Evolutionary conservation across 1,139 yeast genomes (phyloP).

Genomic region (Kurtzmaniella quercitrusa): DNA sequence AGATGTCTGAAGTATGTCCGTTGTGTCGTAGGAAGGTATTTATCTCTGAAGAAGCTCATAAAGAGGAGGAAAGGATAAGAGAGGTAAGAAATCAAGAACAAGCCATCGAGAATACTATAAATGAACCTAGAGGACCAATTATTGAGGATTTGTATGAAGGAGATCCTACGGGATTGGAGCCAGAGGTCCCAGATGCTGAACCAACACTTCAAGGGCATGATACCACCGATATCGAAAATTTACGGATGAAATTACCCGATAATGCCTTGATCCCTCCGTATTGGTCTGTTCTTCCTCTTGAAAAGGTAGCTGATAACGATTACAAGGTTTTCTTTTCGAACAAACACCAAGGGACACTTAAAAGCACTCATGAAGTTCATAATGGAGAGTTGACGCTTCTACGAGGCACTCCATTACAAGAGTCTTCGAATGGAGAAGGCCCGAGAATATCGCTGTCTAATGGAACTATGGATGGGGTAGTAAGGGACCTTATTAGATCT

Average conservation of each 20-base stretch:
- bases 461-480: neutral
- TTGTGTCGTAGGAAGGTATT: constrained; percentile 79
- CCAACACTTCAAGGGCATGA: neutral
- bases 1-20: constrained; percentile 88
- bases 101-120: neutral
- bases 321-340: neutral
- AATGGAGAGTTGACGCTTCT: neutral
- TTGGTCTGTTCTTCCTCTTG: constrained; percentile 28
- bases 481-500: neutral
- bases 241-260: constrained; percentile 12
- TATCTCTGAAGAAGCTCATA: constrained; percentile 8
- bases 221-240: neutral
- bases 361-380: neutral
- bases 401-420: neutral
- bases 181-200: neutral
- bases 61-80: constrained; percentile 3
- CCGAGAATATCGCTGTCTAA: neutral
- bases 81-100: neutral
- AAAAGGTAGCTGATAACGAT: neutral
- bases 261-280: constrained; percentile 31
- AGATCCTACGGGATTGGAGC: neutral
- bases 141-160: neutral
- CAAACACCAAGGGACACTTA: neutral
- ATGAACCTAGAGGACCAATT: neutral
- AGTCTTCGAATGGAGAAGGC: neutral